Evolutionary conservation across 177 flowering plant genomes (phyloP), one percentile per base, ranked within the genome.

Genomic region (Telopea speciosissima): DNA sequence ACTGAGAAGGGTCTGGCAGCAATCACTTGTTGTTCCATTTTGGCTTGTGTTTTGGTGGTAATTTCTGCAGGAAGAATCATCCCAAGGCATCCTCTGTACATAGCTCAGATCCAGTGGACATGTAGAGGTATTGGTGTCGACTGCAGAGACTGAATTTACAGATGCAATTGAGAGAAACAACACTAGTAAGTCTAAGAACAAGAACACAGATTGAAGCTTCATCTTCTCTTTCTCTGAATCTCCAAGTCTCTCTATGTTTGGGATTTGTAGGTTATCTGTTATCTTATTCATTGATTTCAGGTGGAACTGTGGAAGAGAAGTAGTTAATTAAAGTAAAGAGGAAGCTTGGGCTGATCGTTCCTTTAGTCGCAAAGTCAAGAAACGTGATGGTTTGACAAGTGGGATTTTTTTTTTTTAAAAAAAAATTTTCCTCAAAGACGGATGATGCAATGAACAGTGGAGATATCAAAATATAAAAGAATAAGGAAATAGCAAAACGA

Each of bases 1-100:
- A 31, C 84, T 79, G 45, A 84, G 79, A 6, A 85, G 85, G 62
- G 83, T 77, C 63, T 81, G 83, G 58, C 87, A 84, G 72, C 87
- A 85, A 21, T 64, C 26, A 13, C 21, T 25, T 5, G 58, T 31
- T 61, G 67, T 52, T 31, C 22, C 40, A 13, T 8, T 52, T 13
- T 16, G 28, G 17, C 59, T 16, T 36, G 66, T 17, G 17, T 36
- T 36, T 8, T 5, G 40, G 9, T 40, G 16, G 62, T 14, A 26
- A 1, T 14, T 25, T 54, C 16, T 23, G 74, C 86, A 85, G 3
- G 63, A 49, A 24, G 81, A 65, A 14, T 70, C 23, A 56, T 79
- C 72, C 86, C 88, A 85, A 70, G 78, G 83, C 67, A 81, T 62
- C 67, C 23, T 73, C 1, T 58, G 23, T 16, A 85, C 82, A 69